Evolutionary conservation across 2,329 filamentous ascomycete genomes (phyloP).

Genomic region (Penicillium sp.): DNA sequence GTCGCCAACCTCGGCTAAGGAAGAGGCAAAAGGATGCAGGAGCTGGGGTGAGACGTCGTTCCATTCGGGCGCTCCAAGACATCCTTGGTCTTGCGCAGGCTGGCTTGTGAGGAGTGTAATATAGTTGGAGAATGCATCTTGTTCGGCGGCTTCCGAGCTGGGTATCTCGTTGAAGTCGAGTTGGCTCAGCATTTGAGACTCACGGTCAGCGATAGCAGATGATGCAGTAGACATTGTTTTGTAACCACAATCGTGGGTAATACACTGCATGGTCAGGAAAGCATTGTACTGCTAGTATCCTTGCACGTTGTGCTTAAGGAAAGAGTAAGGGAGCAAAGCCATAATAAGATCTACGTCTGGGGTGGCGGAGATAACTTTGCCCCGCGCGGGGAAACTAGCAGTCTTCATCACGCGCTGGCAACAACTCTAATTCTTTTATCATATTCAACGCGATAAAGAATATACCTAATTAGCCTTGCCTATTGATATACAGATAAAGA

Average conservation of each 20-base stretch:
- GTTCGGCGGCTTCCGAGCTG: background rate
- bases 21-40: background rate
- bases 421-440: background rate
- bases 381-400: background rate
- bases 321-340: background rate
- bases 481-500: background rate
- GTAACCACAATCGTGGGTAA: background rate
- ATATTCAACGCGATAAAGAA: background rate
- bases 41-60: background rate
- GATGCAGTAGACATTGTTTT: background rate
- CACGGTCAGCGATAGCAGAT: background rate
- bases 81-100: background rate
- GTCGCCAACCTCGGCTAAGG: background rate
- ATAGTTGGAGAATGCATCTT: background rate
- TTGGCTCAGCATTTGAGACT: background rate
- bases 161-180: background rate
- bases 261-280: background rate
- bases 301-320: background rate
- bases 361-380: background rate
- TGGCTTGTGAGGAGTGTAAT: conserved; percentile 1
- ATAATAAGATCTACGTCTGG: background rate
- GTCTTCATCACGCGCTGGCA: background rate
- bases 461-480: background rate
- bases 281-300: background rate
- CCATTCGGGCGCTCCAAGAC: background rate